Percentiles rank a stretch among this genome's conserved stretches.
Conservation (phyloP, 371 early-diverging fungal genomes). For the Rhizopus microsporus region DNA sequence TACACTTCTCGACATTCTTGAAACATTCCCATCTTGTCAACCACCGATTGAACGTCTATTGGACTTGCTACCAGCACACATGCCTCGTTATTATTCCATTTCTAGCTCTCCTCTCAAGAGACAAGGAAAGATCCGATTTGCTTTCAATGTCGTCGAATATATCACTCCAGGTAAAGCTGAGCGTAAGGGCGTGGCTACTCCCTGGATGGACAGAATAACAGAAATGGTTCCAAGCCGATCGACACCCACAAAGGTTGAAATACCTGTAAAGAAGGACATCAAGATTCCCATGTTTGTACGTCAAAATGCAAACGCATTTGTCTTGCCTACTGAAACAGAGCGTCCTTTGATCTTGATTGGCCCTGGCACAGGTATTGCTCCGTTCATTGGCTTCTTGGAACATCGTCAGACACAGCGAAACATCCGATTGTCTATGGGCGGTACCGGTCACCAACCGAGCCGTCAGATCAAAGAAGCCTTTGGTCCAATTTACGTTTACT, state of each 20-base stretch:
- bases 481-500: slow-evolving; percentile 66
- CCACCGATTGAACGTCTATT: slow-evolving; percentile 70
- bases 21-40: slow-evolving; percentile 72
- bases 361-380: slow-evolving; percentile 91
- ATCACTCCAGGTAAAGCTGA: slow-evolving; percentile 42
- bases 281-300: slow-evolving; percentile 59
- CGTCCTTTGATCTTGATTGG: slow-evolving; percentile 77
- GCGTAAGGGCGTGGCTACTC: slow-evolving; percentile 79
- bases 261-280: slow-evolving; percentile 8
- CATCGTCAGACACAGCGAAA: slow-evolving; percentile 55
- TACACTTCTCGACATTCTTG: slow-evolving; percentile 75
- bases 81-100: slow-evolving; percentile 89
- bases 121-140: slow-evolving; percentile 61
- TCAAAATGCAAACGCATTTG: slow-evolving; percentile 56
- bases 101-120: slow-evolving; percentile 65
- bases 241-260: slow-evolving; percentile 14
- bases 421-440: slow-evolving; percentile 43
- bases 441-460: slow-evolving; percentile 36
- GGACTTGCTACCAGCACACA: slow-evolving; percentile 74
- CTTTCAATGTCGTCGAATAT: slow-evolving; percentile 87
- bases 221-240: slow-evolving; percentile 36
- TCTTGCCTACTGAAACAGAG: slow-evolving; percentile 53
- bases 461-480: slow-evolving; percentile 34
- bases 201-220: slow-evolving; percentile 73
- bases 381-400: slow-evolving; percentile 82